Evolutionary conservation across 2,329 filamentous ascomycete species (phyloP).

Genomic region (Ceratocystis eucalypticola): DNA sequence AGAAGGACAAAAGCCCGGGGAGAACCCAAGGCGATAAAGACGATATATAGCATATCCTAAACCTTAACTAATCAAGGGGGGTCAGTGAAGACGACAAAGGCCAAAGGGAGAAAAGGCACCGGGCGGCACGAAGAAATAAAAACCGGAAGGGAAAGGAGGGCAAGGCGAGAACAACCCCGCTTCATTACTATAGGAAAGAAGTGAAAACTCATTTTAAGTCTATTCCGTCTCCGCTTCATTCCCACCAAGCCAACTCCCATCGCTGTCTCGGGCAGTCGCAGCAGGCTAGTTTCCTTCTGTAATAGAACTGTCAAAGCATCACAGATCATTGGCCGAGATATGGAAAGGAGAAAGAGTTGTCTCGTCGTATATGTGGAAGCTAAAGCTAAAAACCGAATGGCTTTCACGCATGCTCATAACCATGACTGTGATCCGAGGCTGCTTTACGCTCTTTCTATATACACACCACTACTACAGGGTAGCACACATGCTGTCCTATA

Average conservation of each 20-base stretch:
- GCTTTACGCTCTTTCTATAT: no score
- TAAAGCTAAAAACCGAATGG: neutral
- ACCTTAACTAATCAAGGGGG: no score
- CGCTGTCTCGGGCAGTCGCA: neutral
- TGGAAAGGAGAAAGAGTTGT: neutral
- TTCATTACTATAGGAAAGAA: neutral
- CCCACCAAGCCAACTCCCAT: neutral
- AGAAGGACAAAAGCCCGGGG: no score
- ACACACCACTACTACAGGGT: no score
- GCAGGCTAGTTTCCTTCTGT: neutral
- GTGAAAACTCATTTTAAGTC: neutral
- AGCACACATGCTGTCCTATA: no score
- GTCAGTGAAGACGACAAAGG: no score
- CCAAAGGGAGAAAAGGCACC: neutral
- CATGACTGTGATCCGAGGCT: neutral
- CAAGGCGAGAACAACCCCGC: neutral
- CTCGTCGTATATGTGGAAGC: neutral
- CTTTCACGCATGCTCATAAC: neutral
- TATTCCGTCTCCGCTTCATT: no score
- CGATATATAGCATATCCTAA: no score
- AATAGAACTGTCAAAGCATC: neutral
- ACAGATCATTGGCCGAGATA: neutral
- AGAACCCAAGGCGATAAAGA: no score
- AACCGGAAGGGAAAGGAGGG: neutral
- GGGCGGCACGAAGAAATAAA: neutral